Evolutionary conservation across 176 grass and related monocot genomes (phyloP), one percentile per base, ranked within the genome.

Genomic region (Aegilops tauschii): DNA sequence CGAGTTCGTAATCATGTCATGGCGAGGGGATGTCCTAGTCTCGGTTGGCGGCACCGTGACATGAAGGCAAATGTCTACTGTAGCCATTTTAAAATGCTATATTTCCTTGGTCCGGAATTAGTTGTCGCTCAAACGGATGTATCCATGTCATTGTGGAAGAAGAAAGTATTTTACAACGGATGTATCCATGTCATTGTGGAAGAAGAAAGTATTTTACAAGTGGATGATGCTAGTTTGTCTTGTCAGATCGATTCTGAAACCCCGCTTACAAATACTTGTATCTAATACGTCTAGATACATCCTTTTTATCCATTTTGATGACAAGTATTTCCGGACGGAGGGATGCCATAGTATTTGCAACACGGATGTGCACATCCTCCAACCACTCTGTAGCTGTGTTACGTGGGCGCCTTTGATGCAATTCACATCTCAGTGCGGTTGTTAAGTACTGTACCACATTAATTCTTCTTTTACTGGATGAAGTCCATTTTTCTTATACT

Each of bases 391-490:
- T 40, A 13, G 3, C 2, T 76, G 29, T 54, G 79, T 52, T 40
- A 5, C 0, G 36, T 61, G 10, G 61, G n/a, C 80, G 61, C 16
- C 29, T 30, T 54, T 65, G 34, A 35, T 71, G 70, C 70, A 45
- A 36, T 65, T 40, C 72, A 62, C 82, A 58, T 77, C 34, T 72
- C 65, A 36, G 9, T 37, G 65, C 39, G 49, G 49, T 79, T 81
- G 40, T 44, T 44, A 44, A 44, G 9, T 3, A 11, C 40, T 44
- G 56, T 67, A 81, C 73, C 71, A 58, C 71, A 58, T 70, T 69
- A 34, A 72, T 82, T 84, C 67, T 73, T 87, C 29, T 42, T 42
- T 42, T 82, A 66, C 78, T 88, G 90, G 86, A 66, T 78, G 73
- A 88, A 82, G 40, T 42, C 56, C 17, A 65, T 85, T 78, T 78